Evolutionary conservation across 352 stramenopile genomes (phyloP).

Genomic region (Phytophthora sojae): DNA sequence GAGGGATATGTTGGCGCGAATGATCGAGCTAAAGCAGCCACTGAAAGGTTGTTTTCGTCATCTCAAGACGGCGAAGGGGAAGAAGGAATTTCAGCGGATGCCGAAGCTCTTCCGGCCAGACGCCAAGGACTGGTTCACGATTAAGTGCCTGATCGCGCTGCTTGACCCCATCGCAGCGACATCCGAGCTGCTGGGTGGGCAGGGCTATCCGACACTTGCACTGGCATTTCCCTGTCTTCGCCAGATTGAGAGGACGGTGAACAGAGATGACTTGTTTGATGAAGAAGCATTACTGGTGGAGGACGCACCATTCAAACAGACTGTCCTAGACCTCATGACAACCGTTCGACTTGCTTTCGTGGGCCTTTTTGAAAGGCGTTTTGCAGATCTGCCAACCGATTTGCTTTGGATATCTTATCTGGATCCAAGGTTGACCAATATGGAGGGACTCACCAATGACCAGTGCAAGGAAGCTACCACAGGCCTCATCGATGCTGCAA

Average conservation of each 20-base stretch:
- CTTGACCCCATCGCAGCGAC: not conserved
- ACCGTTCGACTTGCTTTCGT: not conserved
- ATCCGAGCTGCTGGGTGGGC: not conserved
- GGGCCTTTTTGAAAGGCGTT: not conserved
- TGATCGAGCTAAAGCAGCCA: conserved; percentile 2
- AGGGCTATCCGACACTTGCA: not conserved
- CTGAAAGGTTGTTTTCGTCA: not conserved
- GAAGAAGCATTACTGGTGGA: not conserved
- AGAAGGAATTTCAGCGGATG: not conserved
- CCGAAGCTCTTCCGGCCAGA: not conserved
- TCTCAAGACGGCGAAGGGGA: not conserved
- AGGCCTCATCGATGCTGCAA: not conserved
- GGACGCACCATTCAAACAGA: not conserved
- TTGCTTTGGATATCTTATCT: conserved; percentile 3
- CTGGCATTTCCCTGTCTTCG: not conserved
- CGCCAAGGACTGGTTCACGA: not conserved
- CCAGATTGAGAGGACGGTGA: not conserved
- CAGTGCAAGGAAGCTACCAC: not conserved
- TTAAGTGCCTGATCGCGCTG: not conserved
- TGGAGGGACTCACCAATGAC: not conserved
- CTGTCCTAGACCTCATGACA: not conserved
- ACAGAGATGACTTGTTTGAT: not conserved
- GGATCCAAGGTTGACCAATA: conserved; percentile 1
- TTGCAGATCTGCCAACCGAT: not conserved
- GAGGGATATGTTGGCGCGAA: not conserved